Conservation (phyloP, 2,329 filamentous ascomycete genomes). For the Colletotrichum spinosum region DNA sequence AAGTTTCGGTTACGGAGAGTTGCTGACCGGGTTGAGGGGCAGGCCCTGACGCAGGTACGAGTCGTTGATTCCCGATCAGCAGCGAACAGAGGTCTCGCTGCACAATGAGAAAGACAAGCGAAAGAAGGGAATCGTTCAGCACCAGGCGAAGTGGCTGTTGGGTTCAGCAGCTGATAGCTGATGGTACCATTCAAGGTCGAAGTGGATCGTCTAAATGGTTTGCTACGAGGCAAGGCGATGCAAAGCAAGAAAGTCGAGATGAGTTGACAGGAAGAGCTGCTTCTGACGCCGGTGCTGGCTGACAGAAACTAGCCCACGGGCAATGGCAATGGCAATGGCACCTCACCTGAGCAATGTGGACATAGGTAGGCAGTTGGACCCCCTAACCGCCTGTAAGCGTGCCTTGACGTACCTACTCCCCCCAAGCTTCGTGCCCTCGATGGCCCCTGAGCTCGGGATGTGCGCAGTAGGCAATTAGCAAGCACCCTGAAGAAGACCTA, state of each 20-base stretch:
- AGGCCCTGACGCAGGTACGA: constrained; percentile 1
- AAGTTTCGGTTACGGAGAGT: background rate
- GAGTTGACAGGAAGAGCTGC: constrained; percentile 24
- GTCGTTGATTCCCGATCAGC: constrained; percentile 8
- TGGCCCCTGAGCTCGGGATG: background rate
- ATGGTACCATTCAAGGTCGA: no score
- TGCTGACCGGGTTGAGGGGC: constrained; percentile 15
- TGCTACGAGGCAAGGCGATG: no score
- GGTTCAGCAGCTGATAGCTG: background rate
- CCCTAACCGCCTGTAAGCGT: no score
- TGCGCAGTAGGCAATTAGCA: no score
- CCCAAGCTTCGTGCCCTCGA: no score
- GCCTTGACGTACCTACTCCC: constrained; percentile 16
- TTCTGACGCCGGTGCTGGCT: constrained; percentile 1
- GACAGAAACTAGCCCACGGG: constrained; percentile 10
- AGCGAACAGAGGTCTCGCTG: constrained; percentile 11
- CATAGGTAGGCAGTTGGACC: no score
- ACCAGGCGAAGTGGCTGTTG: constrained; percentile 1
- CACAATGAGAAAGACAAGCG: background rate
- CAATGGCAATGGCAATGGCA: no score
- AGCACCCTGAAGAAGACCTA: no score
- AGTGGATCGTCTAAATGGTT: no score
- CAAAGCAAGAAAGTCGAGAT: background rate
- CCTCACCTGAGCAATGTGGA: constrained; percentile 16
- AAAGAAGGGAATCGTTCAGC: constrained; percentile 16